phyloP scores from a whole-genome alignment of 176 grass and related monocot species.

The Carex parvula region DNA sequence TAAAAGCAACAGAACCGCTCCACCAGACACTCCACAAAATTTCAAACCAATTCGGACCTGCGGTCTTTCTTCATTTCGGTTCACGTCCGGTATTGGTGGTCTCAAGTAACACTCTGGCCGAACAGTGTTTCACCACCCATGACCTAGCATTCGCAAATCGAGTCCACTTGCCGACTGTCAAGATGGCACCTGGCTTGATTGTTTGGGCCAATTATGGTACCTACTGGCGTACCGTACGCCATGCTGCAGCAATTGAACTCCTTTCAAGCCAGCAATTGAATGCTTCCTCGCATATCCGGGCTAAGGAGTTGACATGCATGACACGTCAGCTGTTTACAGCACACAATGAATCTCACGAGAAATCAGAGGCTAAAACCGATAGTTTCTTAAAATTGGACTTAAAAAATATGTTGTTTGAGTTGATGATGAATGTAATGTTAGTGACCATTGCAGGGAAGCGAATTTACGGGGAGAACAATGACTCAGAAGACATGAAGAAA shows the following conservation, averaged over 20 bases:
- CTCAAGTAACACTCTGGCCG: slow-evolving; percentile 7
- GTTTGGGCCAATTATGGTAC: slow-evolving; percentile 5
- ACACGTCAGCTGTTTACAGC: neutral
- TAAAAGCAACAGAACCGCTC: neutral
- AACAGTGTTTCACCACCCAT: slow-evolving; percentile 33
- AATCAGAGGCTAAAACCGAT: neutral
- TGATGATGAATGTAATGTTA: slow-evolving; percentile 29
- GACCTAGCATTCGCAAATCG: slow-evolving; percentile 34
- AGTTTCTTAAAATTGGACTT: slow-evolving; percentile 14
- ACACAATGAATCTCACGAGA: neutral
- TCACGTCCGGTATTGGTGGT: slow-evolving; percentile 25
- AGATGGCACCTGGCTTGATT: neutral
- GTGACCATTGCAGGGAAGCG: slow-evolving; percentile 1
- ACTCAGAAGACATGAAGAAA: neutral
- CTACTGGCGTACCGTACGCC: neutral
- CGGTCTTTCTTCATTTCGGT: slow-evolving; percentile 17
- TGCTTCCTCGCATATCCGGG: slow-evolving; percentile 8
- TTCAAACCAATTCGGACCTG: slow-evolving; percentile 11
- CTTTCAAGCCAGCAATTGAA: slow-evolving; percentile 4
- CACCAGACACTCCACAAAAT: slow-evolving; percentile 20
- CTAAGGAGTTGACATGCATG: neutral
- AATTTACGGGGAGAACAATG: neutral
- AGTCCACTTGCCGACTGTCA: neutral
- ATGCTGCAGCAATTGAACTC: neutral
- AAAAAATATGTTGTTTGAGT: slow-evolving; percentile 21